Conservation (phyloP, 2,329 filamentous ascomycete genomes). For the Purpureocillium takamizusanense region DNA sequence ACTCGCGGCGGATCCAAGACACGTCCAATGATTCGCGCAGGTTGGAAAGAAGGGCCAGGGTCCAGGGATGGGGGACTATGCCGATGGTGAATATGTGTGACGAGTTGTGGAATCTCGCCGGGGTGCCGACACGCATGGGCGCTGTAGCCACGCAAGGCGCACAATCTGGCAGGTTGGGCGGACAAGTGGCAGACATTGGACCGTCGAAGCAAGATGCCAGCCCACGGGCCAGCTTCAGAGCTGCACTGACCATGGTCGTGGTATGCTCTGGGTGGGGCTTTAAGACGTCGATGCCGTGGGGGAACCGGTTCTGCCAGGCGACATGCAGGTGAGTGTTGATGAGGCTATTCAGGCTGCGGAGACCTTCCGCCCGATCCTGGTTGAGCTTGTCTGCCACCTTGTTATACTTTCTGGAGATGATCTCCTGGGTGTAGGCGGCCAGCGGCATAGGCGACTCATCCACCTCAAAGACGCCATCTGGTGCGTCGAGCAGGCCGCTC, state of each 20-base stretch:
- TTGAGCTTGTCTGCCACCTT: conserved; percentile 55
- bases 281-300: conserved; percentile 67
- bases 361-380: conserved; percentile 47
- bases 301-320: conserved; percentile 74
- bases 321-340: conserved; percentile 80
- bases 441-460: conserved; percentile 59
- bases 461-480: conserved; percentile 50
- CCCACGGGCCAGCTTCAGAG: conserved; percentile 62
- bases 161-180: conserved; percentile 71
- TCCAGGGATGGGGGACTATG: conserved; percentile 87
- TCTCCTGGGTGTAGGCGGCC: conserved; percentile 64
- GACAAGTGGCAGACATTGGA: conserved; percentile 69
- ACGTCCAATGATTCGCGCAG: conserved; percentile 53
- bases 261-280: conserved; percentile 73
- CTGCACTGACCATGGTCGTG: conserved; percentile 60
- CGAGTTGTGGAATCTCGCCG: conserved; percentile 60
- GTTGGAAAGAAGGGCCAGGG: conserved; percentile 59
- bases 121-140: conserved; percentile 58
- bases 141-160: conserved; percentile 57
- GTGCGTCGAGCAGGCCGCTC: conserved; percentile 53
- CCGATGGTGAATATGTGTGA: conserved; percentile 72
- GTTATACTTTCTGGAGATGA: conserved; percentile 57
- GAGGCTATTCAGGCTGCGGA: conserved; percentile 59
- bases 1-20: conserved; percentile 56
- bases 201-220: conserved; percentile 67